Base-by-base conservation (phyloP, 345 rosid species). In the Citrus mangshanensis region DNA sequence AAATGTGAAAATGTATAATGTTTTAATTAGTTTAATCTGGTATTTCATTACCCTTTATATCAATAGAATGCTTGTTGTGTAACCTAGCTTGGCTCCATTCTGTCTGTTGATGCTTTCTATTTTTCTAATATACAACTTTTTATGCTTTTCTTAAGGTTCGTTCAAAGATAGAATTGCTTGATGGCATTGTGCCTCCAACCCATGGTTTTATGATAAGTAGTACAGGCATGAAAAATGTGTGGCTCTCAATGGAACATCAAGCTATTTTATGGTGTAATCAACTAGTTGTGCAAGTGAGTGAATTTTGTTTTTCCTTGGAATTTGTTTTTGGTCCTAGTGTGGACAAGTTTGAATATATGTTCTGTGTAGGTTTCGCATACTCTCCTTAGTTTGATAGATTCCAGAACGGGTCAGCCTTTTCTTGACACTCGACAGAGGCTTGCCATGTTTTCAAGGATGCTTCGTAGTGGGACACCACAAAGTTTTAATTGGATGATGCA, bases 191-290 rank as follows among this genome's bases (percentile, higher is more conserved):
- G 83, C 98, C 98, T 85, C 83, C 93, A 10, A 85, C 89, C 80
- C 94, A 94, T 71, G 99, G 99, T 74, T 93, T 96, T 86, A 88
- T 89, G 90, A 86, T 96, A 77, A 91, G 94, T 80, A 94, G 97
- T 87, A 91, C 97, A 32, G 89, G 95, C 80, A 88, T 91, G 94
- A 94, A 87, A 87, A 96, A 94, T 82, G 99, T 94, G 54, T 96
- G 98, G 98, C 79, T 96, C 72, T 96, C 99, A 28, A 93, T 96
- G 99, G 99, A 96, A 84, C 99, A 96, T 85, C 99, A 94, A 82
- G 95, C 97, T 82, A 96, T 96, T 74, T 75, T 96, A 76, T 96
- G 99, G 99, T 96, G 99, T 84, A 94, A 96, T 85, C 98, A 96
- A 85, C 77, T 96, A 69, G 99, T 93, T 88, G 93, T 94, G 78